Evolutionary conservation across 176 grass and related monocot species (phyloP).

Genomic region (Avena eriantha): DNA sequence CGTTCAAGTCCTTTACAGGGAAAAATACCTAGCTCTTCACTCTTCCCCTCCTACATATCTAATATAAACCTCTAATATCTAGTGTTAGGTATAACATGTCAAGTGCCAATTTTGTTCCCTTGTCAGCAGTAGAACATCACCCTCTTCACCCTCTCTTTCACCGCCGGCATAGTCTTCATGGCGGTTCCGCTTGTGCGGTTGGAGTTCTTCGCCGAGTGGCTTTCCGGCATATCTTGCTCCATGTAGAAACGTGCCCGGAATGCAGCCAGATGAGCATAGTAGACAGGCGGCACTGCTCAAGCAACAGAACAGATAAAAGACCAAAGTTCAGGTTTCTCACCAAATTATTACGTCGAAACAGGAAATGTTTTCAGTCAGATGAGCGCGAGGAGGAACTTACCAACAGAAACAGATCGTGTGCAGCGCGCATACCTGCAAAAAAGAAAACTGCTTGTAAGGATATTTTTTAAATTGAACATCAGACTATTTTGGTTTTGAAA

Average conservation of each 20-base stretch:
- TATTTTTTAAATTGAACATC: background rate
- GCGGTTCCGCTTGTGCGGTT: slow-evolving; percentile 30
- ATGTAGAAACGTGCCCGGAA: slow-evolving; percentile 79
- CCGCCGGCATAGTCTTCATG: slow-evolving; percentile 56
- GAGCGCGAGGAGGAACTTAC: slow-evolving; percentile 25
- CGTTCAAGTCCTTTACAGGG: background rate
- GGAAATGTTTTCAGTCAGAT: background rate
- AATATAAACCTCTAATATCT: slow-evolving; percentile 47
- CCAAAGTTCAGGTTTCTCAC: background rate
- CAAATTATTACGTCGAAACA: background rate
- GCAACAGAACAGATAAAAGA: slow-evolving; percentile 26
- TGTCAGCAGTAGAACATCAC: slow-evolving; percentile 79
- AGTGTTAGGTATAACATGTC: slow-evolving; percentile 43
- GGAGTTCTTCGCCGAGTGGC: slow-evolving; percentile 30
- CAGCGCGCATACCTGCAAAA: slow-evolving; percentile 66
- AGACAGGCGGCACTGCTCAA: slow-evolving; percentile 69
- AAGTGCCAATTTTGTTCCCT: slow-evolving; percentile 7
- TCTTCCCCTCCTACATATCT: background rate
- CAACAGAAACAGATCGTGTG: slow-evolving; percentile 77
- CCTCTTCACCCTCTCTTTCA: slow-evolving; percentile 81
- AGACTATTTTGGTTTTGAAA: background rate
- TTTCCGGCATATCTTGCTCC: slow-evolving; percentile 53
- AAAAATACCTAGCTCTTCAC: background rate
- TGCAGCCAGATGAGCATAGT: slow-evolving; percentile 75
- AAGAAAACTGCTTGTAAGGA: slow-evolving; percentile 2